These are phyloP conservation scores for Ustilaginoidea virens DNA, from an alignment of 2,329 filamentous ascomycete species.

Conservation along the genomic window DNA sequence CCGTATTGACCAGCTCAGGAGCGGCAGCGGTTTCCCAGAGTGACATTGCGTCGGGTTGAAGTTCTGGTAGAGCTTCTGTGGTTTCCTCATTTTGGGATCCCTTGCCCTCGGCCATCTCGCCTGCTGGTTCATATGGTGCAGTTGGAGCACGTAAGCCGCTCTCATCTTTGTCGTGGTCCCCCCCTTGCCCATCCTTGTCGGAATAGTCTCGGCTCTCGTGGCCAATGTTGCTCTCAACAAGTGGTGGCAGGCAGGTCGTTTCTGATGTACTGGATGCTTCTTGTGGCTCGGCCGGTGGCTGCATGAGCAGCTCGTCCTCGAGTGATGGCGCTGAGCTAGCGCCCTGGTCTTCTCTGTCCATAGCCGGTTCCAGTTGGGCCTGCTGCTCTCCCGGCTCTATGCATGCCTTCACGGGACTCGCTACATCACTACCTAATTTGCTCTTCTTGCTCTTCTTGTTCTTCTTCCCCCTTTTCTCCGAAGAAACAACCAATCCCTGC, in stretches of 20 bases:
- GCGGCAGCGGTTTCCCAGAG: too few relatives aligned
- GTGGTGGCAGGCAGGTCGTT: not conserved
- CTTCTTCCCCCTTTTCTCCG: slow-evolving; percentile 4
- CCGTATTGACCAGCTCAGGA: too few relatives aligned
- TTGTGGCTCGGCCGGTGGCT: not conserved
- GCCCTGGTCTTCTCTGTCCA: too few relatives aligned
- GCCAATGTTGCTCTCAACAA: slow-evolving; percentile 6
- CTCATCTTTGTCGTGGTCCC: slow-evolving; percentile 15
- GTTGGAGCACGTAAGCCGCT: slow-evolving; percentile 3
- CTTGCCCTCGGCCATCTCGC: not conserved
- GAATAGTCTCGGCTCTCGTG: slow-evolving; percentile 15
- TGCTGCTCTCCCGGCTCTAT: not conserved
- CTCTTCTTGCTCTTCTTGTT: slow-evolving; percentile 5
- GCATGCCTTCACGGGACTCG: slow-evolving; percentile 1
- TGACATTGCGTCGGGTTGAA: too few relatives aligned
- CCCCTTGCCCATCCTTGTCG: slow-evolving; percentile 25
- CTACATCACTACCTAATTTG: not conserved
- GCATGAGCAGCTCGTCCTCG: too few relatives aligned
- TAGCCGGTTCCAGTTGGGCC: not conserved
- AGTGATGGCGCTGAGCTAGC: too few relatives aligned
- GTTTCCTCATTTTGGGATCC: not conserved
- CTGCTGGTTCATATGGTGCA: slow-evolving; percentile 1
- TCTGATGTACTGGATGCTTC: too few relatives aligned
- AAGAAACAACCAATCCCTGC: slow-evolving; percentile 2
- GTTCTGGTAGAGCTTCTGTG: slow-evolving; percentile 1